These are phyloP conservation scores for Stagonosporopsis cucurbitacearum DNA, from an alignment of 2,329 filamentous ascomycete species.

Conservation along the genomic window DNA sequence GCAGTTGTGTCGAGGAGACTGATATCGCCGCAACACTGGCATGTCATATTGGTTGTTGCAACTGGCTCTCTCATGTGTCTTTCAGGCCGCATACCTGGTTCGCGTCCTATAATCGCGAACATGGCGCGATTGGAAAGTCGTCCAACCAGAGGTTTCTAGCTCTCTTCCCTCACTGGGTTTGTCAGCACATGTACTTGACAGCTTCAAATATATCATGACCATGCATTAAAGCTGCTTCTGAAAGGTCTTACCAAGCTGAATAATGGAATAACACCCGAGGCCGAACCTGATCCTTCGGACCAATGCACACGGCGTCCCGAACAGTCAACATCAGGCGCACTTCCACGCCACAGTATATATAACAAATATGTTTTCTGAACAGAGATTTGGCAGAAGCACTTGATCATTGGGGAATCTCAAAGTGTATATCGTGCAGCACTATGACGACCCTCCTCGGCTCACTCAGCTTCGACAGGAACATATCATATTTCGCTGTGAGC, in stretches of 20 bases:
- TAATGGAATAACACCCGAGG: not conserved
- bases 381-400: not conserved
- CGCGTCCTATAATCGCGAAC: no score
- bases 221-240: no score
- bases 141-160: no score
- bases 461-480: not conserved
- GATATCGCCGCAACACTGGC: no score
- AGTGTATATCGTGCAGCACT: not conserved
- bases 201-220: not conserved
- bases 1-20: not conserved
- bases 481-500: constrained; percentile 4
- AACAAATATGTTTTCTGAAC: not conserved
- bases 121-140: no score
- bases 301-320: not conserved
- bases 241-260: not conserved
- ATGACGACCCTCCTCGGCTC: not conserved
- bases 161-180: not conserved
- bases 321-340: not conserved
- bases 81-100: no score
- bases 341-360: not conserved
- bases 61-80: no score
- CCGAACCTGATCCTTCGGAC: not conserved
- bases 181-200: not conserved
- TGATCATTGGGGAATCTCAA: not conserved
- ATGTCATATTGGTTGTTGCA: no score